A percentile compares a stretch with the other conserved stretches of the same genome.
phyloP scores from a whole-genome alignment of 2,329 filamentous ascomycete species.

The Periconia sp. region DNA sequence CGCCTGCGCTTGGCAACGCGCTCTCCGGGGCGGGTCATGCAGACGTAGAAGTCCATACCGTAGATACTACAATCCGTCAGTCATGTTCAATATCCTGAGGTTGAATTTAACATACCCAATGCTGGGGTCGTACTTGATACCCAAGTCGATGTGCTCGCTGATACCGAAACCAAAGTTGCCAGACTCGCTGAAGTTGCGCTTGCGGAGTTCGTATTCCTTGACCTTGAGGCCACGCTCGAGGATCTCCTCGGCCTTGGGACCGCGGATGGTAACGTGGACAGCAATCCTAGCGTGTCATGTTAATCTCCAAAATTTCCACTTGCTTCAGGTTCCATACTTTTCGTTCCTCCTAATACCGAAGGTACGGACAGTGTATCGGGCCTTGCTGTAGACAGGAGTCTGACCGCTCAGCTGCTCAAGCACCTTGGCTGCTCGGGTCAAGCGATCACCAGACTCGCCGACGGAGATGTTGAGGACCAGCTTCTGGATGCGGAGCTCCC shows the following conservation, averaged over 20 bases:
- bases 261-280: constrained; percentile 98
- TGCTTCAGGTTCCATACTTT: constrained; percentile 33
- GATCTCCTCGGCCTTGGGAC: constrained; percentile 99
- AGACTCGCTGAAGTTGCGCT: constrained; percentile 99
- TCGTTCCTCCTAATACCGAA: constrained; percentile 99
- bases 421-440: constrained; percentile 99
- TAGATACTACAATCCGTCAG: constrained; percentile 46
- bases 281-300: constrained; percentile 75
- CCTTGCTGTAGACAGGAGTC: constrained; percentile 99
- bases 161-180: constrained; percentile 98
- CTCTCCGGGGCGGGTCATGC: constrained; percentile 99
- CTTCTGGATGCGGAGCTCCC: constrained; percentile 99
- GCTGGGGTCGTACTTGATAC: constrained; percentile 75
- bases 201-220: constrained; percentile 99
- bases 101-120: constrained; percentile 40
- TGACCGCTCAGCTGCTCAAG: constrained; percentile 99
- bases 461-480: constrained; percentile 99
- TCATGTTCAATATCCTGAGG: neutral
- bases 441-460: constrained; percentile 99
- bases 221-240: constrained; percentile 99
- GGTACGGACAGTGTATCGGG: constrained; percentile 99
- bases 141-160: constrained; percentile 99
- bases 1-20: constrained; percentile 95
- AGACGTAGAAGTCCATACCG: constrained; percentile 99
- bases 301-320: constrained; percentile 6